phyloP scores from a whole-genome alignment of 345 rosid genomes.

The Eucalyptus viminalis region DNA sequence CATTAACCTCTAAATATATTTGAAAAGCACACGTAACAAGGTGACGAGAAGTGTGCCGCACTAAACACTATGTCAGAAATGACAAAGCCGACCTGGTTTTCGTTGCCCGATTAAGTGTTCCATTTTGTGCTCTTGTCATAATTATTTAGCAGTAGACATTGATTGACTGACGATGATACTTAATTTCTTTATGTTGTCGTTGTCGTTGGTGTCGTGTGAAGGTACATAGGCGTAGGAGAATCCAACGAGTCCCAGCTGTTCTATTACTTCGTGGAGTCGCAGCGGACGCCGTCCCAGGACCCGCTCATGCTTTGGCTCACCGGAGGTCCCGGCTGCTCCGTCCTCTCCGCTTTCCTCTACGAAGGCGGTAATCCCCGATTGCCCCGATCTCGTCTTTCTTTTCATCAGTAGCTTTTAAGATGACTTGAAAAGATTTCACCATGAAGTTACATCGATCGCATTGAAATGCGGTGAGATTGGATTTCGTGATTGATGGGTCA shows the following conservation, averaged over 20 bases:
- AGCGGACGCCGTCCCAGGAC: constrained; percentile 3
- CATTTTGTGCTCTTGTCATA: not conserved
- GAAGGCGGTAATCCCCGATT: constrained; percentile 4
- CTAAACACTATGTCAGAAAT: not conserved
- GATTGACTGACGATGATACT: not conserved
- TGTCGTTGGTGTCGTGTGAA: not conserved
- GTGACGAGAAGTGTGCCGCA: not conserved
- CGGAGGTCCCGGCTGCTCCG: constrained; percentile 31
- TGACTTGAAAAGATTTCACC: not conserved
- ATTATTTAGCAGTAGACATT: not conserved
- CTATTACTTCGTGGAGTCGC: constrained; percentile 20
- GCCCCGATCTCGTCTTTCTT: no score
- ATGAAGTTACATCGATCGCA: not conserved
- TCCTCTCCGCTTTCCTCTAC: constrained; percentile 16
- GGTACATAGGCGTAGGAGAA: constrained; percentile 9
- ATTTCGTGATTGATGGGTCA: not conserved
- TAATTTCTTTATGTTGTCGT: not conserved
- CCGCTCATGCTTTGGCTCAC: constrained; percentile 28
- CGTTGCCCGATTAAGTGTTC: not conserved
- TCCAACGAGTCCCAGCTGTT: constrained; percentile 6
- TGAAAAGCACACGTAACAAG: not conserved
- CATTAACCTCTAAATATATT: not conserved
- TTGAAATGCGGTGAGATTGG: not conserved
- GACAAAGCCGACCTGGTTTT: not conserved
- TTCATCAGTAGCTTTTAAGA: not conserved